Conservation (phyloP, 352 stramenopile species). For the Plasmopara muralis region DNA sequence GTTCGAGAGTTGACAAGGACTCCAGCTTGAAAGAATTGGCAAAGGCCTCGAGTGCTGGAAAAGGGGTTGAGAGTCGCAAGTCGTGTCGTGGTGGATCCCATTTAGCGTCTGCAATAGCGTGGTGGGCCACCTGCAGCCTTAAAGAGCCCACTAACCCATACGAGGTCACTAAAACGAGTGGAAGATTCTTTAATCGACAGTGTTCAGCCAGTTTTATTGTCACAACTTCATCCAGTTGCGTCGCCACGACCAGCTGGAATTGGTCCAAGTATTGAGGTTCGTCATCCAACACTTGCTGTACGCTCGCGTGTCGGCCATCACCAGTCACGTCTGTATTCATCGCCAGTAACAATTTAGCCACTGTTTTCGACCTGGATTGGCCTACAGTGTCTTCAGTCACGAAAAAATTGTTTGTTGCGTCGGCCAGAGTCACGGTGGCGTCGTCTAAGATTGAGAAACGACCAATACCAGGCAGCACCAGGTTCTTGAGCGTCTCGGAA, state of each 20-base stretch:
- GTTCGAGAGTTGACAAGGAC: slow-evolving; percentile 71
- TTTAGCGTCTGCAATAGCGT: slow-evolving; percentile 88
- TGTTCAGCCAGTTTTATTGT: slow-evolving; percentile 51
- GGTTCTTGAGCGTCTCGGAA: slow-evolving; percentile 98
- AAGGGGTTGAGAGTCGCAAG: slow-evolving; percentile 77
- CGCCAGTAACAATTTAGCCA: slow-evolving; percentile 85
- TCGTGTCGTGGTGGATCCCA: slow-evolving; percentile 82
- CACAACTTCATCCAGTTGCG: slow-evolving; percentile 66
- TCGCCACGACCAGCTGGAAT: slow-evolving; percentile 85
- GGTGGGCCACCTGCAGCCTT: slow-evolving; percentile 80
- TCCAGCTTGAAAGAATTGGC: slow-evolving; percentile 54
- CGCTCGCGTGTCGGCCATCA: slow-evolving; percentile 32
- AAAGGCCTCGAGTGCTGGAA: slow-evolving; percentile 60
- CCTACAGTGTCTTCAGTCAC: slow-evolving; percentile 50
- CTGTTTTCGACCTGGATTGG: slow-evolving; percentile 69
- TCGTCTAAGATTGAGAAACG: slow-evolving; percentile 94
- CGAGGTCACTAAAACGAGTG: slow-evolving; percentile 79
- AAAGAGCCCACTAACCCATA: slow-evolving; percentile 92
- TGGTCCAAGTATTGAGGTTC: slow-evolving; percentile 54
- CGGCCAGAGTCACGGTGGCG: slow-evolving; percentile 49
- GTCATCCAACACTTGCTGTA: slow-evolving; percentile 41
- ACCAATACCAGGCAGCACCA: slow-evolving; percentile 88
- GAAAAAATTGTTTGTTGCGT: slow-evolving; percentile 94
- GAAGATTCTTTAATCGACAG: slow-evolving; percentile 64
- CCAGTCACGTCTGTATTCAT: slow-evolving; percentile 94